Evolutionary conservation across 2,329 filamentous ascomycete species (phyloP).

Genomic region (Sphaerulina vaccinii): DNA sequence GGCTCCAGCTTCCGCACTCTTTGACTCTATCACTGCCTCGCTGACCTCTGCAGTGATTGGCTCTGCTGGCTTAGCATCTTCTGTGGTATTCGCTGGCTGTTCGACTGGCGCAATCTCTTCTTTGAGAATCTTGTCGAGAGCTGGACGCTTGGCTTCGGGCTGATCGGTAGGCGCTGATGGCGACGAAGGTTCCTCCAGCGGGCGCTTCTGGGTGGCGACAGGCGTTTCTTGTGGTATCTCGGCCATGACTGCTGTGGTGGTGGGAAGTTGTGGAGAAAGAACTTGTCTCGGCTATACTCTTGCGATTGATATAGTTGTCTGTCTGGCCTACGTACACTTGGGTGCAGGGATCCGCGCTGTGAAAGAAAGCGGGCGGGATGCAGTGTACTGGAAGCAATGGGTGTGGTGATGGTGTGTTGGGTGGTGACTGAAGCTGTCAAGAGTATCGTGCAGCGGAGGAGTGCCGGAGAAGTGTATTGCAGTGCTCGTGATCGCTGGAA

Average conservation of each 20-base stretch:
- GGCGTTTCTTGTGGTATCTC: constrained; percentile 45
- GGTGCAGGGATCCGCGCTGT: constrained; percentile 14
- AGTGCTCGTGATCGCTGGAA: constrained; percentile 7
- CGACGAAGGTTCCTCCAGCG: constrained; percentile 94
- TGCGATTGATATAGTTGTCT: constrained; percentile 22
- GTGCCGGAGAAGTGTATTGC: not conserved
- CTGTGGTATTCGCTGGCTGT: constrained; percentile 8
- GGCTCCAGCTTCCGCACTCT: constrained; percentile 17
- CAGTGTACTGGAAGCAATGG: constrained; percentile 16
- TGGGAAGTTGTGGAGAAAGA: not conserved
- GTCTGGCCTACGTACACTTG: constrained; percentile 26
- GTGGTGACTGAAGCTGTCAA: constrained; percentile 20
- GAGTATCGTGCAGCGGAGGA: constrained; percentile 5
- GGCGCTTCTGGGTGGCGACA: constrained; percentile 77
- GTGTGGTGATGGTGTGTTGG: constrained; percentile 15
- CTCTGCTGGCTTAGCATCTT: constrained; percentile 28
- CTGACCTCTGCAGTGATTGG: constrained; percentile 22
- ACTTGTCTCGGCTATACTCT: not conserved
- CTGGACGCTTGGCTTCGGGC: constrained; percentile 94
- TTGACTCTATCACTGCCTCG: constrained; percentile 27
- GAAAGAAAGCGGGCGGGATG: constrained; percentile 15
- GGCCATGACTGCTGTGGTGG: constrained; percentile 28
- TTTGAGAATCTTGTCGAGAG: constrained; percentile 86
- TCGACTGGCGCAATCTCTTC: constrained; percentile 52
- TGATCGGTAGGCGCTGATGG: constrained; percentile 88